Evolutionary conservation across 2,329 filamentous ascomycete genomes (phyloP), one percentile per base, ranked within the genome.

Genomic region (Penicillium sp.): DNA sequence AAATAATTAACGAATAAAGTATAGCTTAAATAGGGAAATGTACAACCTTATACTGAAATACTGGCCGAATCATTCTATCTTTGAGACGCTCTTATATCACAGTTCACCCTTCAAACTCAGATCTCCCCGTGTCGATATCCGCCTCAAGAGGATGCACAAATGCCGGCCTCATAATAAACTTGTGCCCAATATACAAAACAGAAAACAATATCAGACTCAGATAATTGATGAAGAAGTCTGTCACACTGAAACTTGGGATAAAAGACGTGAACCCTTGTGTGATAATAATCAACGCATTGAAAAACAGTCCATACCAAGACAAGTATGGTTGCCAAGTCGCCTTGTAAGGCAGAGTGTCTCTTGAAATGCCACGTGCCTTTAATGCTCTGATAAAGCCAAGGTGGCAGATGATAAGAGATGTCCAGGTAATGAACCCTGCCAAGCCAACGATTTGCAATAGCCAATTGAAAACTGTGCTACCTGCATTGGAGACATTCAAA

Each of bases 181-280:
- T 89, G 75, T 89, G 86, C 1, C 82, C 84, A 1, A 81, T 51
- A 61, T 82, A 86, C 12, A 88, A 69, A 3, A 82, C 78, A 3
- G 81, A 65, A 63, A 89, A 89, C 3, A 89, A 67, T 25, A 89
- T 83, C 54, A 89, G 66, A 59, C 84, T 57, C 33, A 57, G 22
- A 22, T 57, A 57, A 12, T 53, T 35, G 20, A 57, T 48, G n/a
- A 57, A 57, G 64, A 89, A 90, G 43, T 79, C 74, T 51, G 77
- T 77, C 6, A 81, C 81, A 64, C 74, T 77, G 83, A 87, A 89
- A 7, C 41, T 58, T 1, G 74, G 75, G 40, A 89, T 85, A 67
- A 89, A 89, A 6, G 82, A 80, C 9, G 84, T 85, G 72, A 89
- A 90, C 3, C 87, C 88, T 66, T 86, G 86, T 0, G 87, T 89